phyloP scores from a whole-genome alignment of 495 filamentous ascomycete species.

The Thermochaetoides thermophila region DNA sequence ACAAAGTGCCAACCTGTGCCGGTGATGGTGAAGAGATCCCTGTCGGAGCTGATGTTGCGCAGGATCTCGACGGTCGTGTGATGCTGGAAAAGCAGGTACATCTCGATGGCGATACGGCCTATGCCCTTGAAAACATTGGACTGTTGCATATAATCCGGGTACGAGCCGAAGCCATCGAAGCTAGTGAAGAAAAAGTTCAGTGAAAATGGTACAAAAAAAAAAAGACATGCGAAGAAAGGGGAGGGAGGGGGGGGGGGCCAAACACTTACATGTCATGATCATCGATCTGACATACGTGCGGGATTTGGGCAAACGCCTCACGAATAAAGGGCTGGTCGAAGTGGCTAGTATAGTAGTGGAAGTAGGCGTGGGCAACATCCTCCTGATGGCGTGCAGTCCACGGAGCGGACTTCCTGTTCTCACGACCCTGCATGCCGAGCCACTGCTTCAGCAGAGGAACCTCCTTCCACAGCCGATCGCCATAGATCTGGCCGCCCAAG shows the following conservation, averaged over 20 bases:
- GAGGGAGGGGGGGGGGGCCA: no score
- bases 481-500: constrained; percentile 89
- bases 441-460: constrained; percentile 85
- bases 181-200: constrained; percentile 27
- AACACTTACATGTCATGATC: constrained; percentile 98
- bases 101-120: constrained; percentile 89
- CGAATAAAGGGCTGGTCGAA: constrained; percentile 90
- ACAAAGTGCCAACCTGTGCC: constrained; percentile 96
- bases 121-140: constrained; percentile 98
- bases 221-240: not conserved
- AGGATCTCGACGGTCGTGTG: constrained; percentile 92
- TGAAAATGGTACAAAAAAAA: constrained; percentile 6
- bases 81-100: constrained; percentile 98
- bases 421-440: constrained; percentile 78
- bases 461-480: constrained; percentile 92
- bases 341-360: constrained; percentile 95
- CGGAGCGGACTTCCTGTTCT: constrained; percentile 72
- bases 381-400: constrained; percentile 94
- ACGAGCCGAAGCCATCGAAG: constrained; percentile 95
- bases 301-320: constrained; percentile 95
- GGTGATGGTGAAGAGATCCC: constrained; percentile 91
- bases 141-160: constrained; percentile 96
- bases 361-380: constrained; percentile 88
- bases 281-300: constrained; percentile 81
- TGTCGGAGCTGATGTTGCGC: constrained; percentile 67